Percentiles rank a stretch among this genome's conserved stretches.
phyloP scores from a whole-genome alignment of 148 eudicot species.

The Camellia lanceoleosa region DNA sequence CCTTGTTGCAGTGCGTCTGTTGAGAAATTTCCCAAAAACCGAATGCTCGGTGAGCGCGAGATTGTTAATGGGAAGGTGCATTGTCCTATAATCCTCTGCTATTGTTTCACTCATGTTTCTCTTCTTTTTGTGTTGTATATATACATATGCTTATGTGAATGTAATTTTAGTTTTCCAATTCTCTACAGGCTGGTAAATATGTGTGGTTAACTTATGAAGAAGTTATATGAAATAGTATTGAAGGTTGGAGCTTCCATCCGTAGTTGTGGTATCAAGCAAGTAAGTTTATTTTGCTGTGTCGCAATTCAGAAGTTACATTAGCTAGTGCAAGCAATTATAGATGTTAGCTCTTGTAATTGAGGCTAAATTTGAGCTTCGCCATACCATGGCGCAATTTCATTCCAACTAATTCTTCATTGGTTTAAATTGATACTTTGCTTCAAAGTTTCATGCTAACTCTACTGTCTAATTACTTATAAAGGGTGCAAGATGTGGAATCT shows the following conservation, averaged over 20 bases:
- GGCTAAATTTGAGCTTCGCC: neutral
- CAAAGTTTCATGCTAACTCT: neutral
- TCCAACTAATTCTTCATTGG: neutral
- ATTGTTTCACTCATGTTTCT: neutral
- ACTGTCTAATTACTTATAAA: slow-evolving; percentile 20
- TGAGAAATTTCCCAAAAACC: slow-evolving; percentile 64
- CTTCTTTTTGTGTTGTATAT: neutral
- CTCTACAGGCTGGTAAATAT: slow-evolving; percentile 57
- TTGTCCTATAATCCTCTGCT: neutral
- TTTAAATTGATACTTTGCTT: neutral
- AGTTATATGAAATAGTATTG: slow-evolving; percentile 59
- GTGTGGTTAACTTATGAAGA: slow-evolving; percentile 81
- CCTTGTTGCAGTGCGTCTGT: slow-evolving; percentile 55
- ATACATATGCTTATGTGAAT: neutral
- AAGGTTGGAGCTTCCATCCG: slow-evolving; percentile 79
- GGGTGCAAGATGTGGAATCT: slow-evolving; percentile 90
- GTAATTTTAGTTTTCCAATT: neutral
- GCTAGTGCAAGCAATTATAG: neutral
- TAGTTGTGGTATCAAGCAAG: slow-evolving; percentile 58
- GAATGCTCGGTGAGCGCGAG: slow-evolving; percentile 77
- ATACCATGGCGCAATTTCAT: neutral
- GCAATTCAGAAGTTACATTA: neutral
- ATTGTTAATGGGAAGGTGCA: slow-evolving; percentile 58
- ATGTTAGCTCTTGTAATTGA: neutral
- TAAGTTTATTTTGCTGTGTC: slow-evolving; percentile 21